A percentile compares a stretch with the other conserved stretches of the same genome.
phyloP scores from a whole-genome alignment of 176 grass and related monocot genomes.

The Aegilops longissima region DNA sequence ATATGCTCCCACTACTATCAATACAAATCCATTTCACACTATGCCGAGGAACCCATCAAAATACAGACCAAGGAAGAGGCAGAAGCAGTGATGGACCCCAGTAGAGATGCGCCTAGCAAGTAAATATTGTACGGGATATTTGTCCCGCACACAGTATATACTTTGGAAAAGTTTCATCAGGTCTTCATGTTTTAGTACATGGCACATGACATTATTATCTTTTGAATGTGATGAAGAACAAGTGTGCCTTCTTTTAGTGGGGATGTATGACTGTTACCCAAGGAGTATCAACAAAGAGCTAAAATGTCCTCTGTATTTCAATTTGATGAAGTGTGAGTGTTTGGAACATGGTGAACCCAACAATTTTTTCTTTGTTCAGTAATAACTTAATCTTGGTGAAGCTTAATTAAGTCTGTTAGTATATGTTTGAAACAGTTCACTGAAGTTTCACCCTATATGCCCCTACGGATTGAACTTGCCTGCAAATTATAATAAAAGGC shows the following conservation, averaged over 20 bases:
- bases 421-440: too few relatives aligned
- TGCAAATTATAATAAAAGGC: too few relatives aligned
- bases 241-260: conserved; percentile 13
- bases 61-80: not conserved
- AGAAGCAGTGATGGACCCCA: conserved; percentile 8
- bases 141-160: not conserved
- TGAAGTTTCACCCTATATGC: too few relatives aligned
- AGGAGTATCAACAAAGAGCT: conserved; percentile 11
- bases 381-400: not conserved
- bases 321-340: conserved; percentile 10
- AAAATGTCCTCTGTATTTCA: conserved; percentile 12
- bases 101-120: conserved; percentile 19
- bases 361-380: not conserved
- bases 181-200: not conserved
- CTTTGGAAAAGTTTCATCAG: not conserved
- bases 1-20: conserved; percentile 66
- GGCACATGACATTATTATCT: not conserved
- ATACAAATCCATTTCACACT: conserved; percentile 55
- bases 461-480: too few relatives aligned
- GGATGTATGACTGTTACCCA: not conserved
- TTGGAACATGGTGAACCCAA: not conserved
- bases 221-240: conserved; percentile 2
- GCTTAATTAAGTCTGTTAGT: conserved; percentile 9
- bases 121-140: conserved; percentile 8
- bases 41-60: conserved; percentile 23